Evolutionary conservation across 2,329 filamentous ascomycete species (phyloP).

Genomic region (Onygenales sp.): DNA sequence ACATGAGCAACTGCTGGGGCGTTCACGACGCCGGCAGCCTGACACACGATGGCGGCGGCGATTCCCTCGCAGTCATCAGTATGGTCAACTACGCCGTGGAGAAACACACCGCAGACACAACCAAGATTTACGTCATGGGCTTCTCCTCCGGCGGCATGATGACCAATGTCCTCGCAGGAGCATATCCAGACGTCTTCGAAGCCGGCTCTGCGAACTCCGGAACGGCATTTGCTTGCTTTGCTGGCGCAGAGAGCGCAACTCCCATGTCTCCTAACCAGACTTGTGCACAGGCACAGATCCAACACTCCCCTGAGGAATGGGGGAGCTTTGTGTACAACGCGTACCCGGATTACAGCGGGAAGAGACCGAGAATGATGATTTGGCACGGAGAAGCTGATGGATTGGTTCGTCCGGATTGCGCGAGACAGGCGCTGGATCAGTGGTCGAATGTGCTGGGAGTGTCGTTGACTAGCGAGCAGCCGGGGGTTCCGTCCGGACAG

Average conservation of each 20-base stretch:
- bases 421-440: conserved; percentile 17
- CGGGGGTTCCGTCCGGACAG: not conserved
- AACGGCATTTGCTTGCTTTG: conserved; percentile 46
- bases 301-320: conserved; percentile 33
- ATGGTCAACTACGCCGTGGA: conserved; percentile 50
- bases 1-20: conserved; percentile 47
- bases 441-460: conserved; percentile 11
- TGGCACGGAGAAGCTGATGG: conserved; percentile 27
- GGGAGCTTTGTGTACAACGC: conserved; percentile 21
- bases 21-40: conserved; percentile 43
- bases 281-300: conserved; percentile 42
- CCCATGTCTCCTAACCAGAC: conserved; percentile 41
- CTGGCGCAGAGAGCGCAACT: conserved; percentile 14
- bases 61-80: conserved; percentile 47
- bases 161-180: conserved; percentile 43
- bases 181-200: conserved; percentile 45
- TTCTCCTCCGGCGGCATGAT: conserved; percentile 48
- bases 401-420: conserved; percentile 18
- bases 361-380: conserved; percentile 25
- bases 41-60: conserved; percentile 47
- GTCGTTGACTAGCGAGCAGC: not conserved
- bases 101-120: conserved; percentile 43
- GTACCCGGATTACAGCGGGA: conserved; percentile 25
- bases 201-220: conserved; percentile 44
- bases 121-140: conserved; percentile 47